Percentiles rank a stretch among this genome's conserved stretches.
Evolutionary conservation across 495 filamentous ascomycete species (phyloP).

Genomic region (Emericellopsis terricola): DNA sequence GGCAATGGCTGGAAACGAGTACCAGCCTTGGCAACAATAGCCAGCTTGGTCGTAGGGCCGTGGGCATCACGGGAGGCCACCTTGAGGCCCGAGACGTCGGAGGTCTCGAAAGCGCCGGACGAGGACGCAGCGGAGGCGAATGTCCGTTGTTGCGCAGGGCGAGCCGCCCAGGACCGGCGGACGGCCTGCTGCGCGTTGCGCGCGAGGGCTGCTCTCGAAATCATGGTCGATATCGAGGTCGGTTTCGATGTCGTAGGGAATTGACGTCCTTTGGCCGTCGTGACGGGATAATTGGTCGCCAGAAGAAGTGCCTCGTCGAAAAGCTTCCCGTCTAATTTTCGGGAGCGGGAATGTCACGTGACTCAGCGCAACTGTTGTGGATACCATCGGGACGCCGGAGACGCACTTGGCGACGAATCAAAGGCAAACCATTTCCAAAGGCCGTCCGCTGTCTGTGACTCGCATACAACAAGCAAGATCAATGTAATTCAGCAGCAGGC

Average conservation of each 20-base stretch:
- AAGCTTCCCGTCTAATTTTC: constrained; percentile 15
- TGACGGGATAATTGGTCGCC: constrained; percentile 1
- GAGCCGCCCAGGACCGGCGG: constrained; percentile 40
- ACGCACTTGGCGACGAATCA: no score
- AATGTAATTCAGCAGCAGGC: no score
- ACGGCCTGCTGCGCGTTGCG: constrained; percentile 62
- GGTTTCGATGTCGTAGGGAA: constrained; percentile 30
- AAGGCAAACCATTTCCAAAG: no score
- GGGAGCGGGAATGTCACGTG: constrained; percentile 7
- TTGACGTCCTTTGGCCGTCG: constrained; percentile 15
- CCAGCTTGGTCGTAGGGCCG: constrained; percentile 76
- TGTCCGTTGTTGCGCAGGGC: constrained; percentile 40
- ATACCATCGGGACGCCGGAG: no score
- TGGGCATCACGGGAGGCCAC: constrained; percentile 72
- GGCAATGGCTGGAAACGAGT: constrained; percentile 79
- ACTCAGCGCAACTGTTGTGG: no score
- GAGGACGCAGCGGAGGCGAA: constrained; percentile 58
- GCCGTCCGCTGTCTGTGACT: no score
- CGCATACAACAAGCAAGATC: no score
- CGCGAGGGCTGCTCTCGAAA: constrained; percentile 64
- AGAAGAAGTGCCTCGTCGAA: constrained; percentile 5
- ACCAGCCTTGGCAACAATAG: constrained; percentile 81
- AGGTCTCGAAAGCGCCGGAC: constrained; percentile 72
- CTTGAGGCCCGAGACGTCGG: constrained; percentile 75
- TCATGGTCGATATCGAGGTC: constrained; percentile 51